A percentile compares a stretch with the other conserved stretches of the same genome.
Conservation (phyloP, 768 basidiomycete genomes). For the Termitomyces sp. region DNA sequence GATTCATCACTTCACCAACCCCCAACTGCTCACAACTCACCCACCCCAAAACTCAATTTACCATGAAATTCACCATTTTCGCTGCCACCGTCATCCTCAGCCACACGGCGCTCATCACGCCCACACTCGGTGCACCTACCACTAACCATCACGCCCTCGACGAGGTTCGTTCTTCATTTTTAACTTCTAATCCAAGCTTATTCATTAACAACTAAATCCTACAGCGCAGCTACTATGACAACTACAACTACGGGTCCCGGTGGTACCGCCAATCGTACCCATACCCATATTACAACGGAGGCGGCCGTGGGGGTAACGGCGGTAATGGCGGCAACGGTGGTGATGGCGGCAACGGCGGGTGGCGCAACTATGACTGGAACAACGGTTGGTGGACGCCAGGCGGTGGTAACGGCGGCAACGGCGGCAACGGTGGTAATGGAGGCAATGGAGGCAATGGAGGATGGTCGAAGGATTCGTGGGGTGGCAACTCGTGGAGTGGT, state of each 20-base stretch:
- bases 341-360: not conserved
- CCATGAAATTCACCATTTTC: not conserved
- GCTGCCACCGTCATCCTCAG: not conserved
- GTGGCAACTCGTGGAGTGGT: no score
- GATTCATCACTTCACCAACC: no score
- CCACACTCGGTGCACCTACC: not conserved
- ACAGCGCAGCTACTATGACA: not conserved
- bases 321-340: not conserved
- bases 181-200: no score
- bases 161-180: not conserved
- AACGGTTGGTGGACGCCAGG: not conserved
- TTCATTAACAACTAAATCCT: no score
- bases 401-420: not conserved
- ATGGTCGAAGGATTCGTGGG: no score
- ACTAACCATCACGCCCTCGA: not conserved
- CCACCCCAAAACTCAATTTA: not conserved
- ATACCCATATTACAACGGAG: not conserved
- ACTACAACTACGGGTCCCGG: no score
- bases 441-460: no score
- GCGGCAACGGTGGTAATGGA: no score
- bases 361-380: not conserved
- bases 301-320: not conserved
- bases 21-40: no score
- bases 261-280: not conserved
- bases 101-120: not conserved